Conservation (phyloP, 805 yeast species). For the Scheffersomyces lignosus region DNA sequence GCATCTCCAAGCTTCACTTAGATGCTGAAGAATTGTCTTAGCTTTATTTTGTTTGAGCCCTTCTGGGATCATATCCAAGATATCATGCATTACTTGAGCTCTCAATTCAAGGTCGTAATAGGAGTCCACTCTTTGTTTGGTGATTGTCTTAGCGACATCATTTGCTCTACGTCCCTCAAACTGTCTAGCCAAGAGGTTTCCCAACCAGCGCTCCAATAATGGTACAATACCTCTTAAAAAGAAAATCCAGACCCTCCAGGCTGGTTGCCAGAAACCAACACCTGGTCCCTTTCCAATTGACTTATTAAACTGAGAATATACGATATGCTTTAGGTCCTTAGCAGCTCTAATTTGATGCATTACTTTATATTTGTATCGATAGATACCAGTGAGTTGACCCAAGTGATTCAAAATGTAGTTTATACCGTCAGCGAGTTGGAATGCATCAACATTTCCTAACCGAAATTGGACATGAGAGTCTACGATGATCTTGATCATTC, state of each 20-base stretch:
- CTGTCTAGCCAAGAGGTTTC: conserved; percentile 86
- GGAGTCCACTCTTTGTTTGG: conserved; percentile 94
- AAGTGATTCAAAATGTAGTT: conserved; percentile 88
- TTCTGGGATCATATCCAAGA: conserved; percentile 95
- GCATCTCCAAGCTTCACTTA: conserved; percentile 98
- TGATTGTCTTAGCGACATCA: conserved; percentile 89
- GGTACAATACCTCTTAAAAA: conserved; percentile 93
- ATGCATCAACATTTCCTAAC: conserved; percentile 88
- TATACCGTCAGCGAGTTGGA: conserved; percentile 91
- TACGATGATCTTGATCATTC: conserved; percentile 81
- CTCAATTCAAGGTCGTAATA: conserved; percentile 91
- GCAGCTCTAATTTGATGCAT: conserved; percentile 98
- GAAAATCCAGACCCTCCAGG: conserved; percentile 95
- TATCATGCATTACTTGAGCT: conserved; percentile 94
- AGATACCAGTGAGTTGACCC: conserved; percentile 95
- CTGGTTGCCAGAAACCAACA: conserved; percentile 99
- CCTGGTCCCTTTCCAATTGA: conserved; percentile 98
- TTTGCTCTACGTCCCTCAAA: conserved; percentile 94
- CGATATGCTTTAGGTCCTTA: conserved; percentile 90
- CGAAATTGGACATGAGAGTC: conserved; percentile 93
- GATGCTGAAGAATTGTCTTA: conserved; percentile 84
- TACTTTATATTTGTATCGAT: conserved; percentile 93
- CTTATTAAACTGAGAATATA: conserved; percentile 79
- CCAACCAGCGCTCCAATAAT: conserved; percentile 89
- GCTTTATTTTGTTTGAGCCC: conserved; percentile 86